Evolutionary conservation across 2,329 filamentous ascomycete species (phyloP), one percentile per base, ranked within the genome.

Genomic region (Fusarium metavorans): DNA sequence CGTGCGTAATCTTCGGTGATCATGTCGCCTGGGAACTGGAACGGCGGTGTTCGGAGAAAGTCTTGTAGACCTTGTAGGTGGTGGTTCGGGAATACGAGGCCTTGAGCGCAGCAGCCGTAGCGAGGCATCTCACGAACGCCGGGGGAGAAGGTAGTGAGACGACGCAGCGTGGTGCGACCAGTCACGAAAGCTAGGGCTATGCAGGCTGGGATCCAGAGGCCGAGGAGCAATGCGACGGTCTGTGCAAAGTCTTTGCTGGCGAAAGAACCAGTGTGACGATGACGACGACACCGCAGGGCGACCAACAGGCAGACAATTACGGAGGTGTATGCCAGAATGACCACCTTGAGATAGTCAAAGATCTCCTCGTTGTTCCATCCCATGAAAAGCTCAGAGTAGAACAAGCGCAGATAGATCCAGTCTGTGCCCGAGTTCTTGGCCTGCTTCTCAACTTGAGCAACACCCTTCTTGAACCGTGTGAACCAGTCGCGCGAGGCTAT

Each of bases 91-190:
- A 83, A 82, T 4, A 84, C 78, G 2, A 84, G 71, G 0, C 83
- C 83, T 64, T 84, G 83, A 0, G 83, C 80, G 65, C 83, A 84
- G 68, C 83, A 84, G 1, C 83, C 83, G 48, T 83, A 84, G 6
- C 77, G 75, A 13, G 81, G 79, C 82, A 84, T 84, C 72, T 82
- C 79, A 8, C 80, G 78, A 0, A 82, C 79, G 25, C 78, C 72
- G 5, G 59, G 75, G 3, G n/a, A 75, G 18, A 2, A 76, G 62
- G 67, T 72, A 7, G 68, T 78, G 7, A 82, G 18, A 16, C 81
- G 77, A 23, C 76, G 70, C 5, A 78, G 63, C 4, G 81, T 78
- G 6, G 78, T 67, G 1, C 81, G 77, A 0, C 82, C 82, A 0
- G 78, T 76, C 0, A 80, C 39, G 25, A 83, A 83, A 10, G 77